Base-by-base conservation (phyloP, 2,329 filamentous ascomycete species). In the Cercospora citrullina region DNA sequence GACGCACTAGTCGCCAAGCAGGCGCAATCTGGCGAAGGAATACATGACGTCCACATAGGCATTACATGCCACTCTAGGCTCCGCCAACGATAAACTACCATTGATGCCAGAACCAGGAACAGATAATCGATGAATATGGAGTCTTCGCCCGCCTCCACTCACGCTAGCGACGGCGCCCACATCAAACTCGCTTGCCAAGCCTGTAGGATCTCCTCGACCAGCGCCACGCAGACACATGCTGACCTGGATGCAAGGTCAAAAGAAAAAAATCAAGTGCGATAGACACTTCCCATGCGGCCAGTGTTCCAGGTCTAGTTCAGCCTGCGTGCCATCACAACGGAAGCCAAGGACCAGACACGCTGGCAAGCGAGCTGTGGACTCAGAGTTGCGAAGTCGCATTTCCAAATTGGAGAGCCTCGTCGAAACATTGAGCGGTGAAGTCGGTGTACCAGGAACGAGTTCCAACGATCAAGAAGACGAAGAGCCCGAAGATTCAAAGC, bases 101-200 rank as follows among this genome's bases (percentile, higher is more conserved):
- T 33, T 31, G 53, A 28, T 42, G 36, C 36, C 16, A 4, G 23
- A 3, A 30, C 26, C 30, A 51, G 45, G 18, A 23, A 9, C 21
- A 23, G 45, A 6, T 26, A 31, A 9, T 30, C 28, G 53, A 30
- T 33, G 26, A 51, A 30, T n/a, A 48, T 48, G 62, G 48, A 57
- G 10, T n/a, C 30, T n/a, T 28, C 62, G 23, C 62, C 62, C 18
- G 62, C 28, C 5, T 58, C 62, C 3, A 64, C n/a, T 10, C 60
- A 18, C 33, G 45, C 21, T 23, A 42, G 31, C 23, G 51, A 64
- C 14, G 51, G 48, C 30, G 48, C 31, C 55, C 48, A 74, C 36
- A 74, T 72, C 33, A 72, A 73, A n/a, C 66, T 77, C 12, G 75
- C 75, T 4, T 77, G 75, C 60, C 75, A 77, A 48, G 74, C 71